Evolutionary conservation across 768 basidiomycete genomes (phyloP).

Genomic region (Roridomyces roridus): DNA sequence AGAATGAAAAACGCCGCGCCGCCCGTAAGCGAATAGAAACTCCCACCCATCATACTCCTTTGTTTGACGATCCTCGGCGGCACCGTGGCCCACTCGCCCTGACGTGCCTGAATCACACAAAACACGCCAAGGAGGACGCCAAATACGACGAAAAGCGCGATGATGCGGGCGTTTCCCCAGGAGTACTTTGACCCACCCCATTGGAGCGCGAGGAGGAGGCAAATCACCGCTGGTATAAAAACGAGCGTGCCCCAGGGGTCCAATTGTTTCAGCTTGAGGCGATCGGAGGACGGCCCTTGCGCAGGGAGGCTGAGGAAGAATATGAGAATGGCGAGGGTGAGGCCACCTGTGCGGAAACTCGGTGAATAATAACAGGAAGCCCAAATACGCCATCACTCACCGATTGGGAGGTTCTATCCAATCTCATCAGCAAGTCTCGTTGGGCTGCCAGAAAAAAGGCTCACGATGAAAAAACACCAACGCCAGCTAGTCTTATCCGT

Average conservation of each 20-base stretch:
- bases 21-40: background rate
- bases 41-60: slow-evolving; percentile 4
- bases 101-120: slow-evolving; percentile 17
- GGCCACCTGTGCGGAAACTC: too few species aligned
- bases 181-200: slow-evolving; percentile 52
- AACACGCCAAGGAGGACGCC: slow-evolving; percentile 21
- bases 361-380: too few species aligned
- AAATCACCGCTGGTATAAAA: slow-evolving; percentile 17
- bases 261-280: slow-evolving; percentile 13
- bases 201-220: slow-evolving; percentile 41
- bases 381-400: too few species aligned
- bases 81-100: slow-evolving; percentile 13
- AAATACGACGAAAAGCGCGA: slow-evolving; percentile 7
- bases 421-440: too few species aligned
- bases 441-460: background rate
- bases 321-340: background rate
- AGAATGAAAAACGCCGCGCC: slow-evolving; percentile 15
- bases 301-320: slow-evolving; percentile 22
- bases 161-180: slow-evolving; percentile 37
- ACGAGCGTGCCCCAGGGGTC: slow-evolving; percentile 3
- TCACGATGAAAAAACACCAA: slow-evolving; percentile 31
- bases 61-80: slow-evolving; percentile 20
- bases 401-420: slow-evolving; percentile 26
- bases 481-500: slow-evolving; percentile 40
- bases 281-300: background rate